These are phyloP conservation scores for Coccomyxa sp. DNA, from an alignment of 139 green algal species.

Conservation along the genomic window DNA sequence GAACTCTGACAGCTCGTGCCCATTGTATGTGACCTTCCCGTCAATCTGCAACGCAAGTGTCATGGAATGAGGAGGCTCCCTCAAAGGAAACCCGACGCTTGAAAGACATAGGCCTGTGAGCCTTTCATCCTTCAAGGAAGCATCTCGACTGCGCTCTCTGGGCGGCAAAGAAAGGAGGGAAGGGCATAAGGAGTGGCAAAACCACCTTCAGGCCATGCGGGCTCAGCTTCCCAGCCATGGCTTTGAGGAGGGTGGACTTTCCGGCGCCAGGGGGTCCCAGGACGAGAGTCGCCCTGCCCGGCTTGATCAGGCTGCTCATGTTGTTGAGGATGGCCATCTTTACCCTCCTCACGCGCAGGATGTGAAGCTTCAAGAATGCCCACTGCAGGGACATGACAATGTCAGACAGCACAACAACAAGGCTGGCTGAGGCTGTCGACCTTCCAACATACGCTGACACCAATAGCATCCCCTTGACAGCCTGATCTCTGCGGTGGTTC, in stretches of 20 bases:
- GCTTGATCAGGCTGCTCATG: constrained; percentile 17
- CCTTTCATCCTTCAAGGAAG: neutral
- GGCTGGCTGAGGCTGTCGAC: too few relatives aligned
- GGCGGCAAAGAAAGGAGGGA: too few relatives aligned
- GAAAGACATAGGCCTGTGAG: neutral
- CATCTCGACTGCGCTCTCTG: neutral
- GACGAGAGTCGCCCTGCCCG: constrained; percentile 20
- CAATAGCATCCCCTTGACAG: neutral
- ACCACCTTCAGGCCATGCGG: constrained; percentile 7
- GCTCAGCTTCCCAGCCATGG: constrained; percentile 20
- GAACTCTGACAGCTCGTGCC: constrained; percentile 34
- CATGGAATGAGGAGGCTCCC: too few relatives aligned
- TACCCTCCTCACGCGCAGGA: constrained; percentile 8
- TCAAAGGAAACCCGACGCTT: too few relatives aligned
- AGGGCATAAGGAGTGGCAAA: neutral
- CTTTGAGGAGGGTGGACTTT: constrained; percentile 28
- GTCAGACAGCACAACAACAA: neutral
- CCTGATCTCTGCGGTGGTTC: too few relatives aligned
- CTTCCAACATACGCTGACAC: neutral
- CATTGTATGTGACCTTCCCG: constrained; percentile 45
- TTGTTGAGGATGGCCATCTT: constrained; percentile 26
- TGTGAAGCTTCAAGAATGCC: neutral
- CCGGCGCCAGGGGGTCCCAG: constrained; percentile 21
- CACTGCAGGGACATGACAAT: constrained; percentile 8
- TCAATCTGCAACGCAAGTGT: constrained; percentile 22